phyloP scores from a whole-genome alignment of 495 filamentous ascomycete genomes.

The Lophiostoma macrostomum region DNA sequence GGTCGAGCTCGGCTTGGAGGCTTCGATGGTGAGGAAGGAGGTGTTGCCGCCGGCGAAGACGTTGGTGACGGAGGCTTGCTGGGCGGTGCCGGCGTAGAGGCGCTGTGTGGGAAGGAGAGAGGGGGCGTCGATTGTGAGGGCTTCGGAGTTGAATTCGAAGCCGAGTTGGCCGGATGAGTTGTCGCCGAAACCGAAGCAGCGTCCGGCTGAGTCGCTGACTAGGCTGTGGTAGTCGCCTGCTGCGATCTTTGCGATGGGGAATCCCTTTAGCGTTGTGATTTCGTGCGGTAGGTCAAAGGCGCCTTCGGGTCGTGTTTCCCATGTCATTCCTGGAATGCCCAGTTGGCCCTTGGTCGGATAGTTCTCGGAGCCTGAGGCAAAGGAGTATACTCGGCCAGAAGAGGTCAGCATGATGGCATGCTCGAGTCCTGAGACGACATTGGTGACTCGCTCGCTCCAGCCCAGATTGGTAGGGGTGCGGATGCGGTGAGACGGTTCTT shows the following conservation, averaged over 20 bases:
- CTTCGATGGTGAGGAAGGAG: conserved; percentile 83
- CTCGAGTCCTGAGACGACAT: conserved; percentile 74
- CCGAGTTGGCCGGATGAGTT: conserved; percentile 86
- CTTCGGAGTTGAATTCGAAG: conserved; percentile 60
- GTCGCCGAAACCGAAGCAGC: conserved; percentile 85
- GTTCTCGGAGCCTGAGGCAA: conserved; percentile 69
- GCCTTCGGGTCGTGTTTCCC: conserved; percentile 71
- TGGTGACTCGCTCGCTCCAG: conserved; percentile 70
- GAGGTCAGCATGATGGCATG: conserved; percentile 85
- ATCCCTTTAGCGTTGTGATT: conserved; percentile 60
- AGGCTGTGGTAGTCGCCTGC: conserved; percentile 86
- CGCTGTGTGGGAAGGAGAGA: conserved; percentile 62
- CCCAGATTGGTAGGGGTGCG: conserved; percentile 63
- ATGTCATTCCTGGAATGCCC: conserved; percentile 77
- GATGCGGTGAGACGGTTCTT: conserved; percentile 65
- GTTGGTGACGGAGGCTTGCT: conserved; percentile 59
- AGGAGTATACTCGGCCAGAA: conserved; percentile 78
- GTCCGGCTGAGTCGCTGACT: conserved; percentile 67
- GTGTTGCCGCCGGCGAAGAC: conserved; percentile 83
- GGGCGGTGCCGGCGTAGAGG: conserved; percentile 64
- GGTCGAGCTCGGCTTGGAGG: conserved; percentile 46
- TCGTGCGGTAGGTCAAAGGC: conserved; percentile 79
- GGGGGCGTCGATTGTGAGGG: conserved; percentile 64
- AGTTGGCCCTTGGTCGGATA: conserved; percentile 85
- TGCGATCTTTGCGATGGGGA: conserved; percentile 67